Base-by-base conservation (phyloP, 2,329 filamentous ascomycete genomes). In the Hypomyces rosellus region DNA sequence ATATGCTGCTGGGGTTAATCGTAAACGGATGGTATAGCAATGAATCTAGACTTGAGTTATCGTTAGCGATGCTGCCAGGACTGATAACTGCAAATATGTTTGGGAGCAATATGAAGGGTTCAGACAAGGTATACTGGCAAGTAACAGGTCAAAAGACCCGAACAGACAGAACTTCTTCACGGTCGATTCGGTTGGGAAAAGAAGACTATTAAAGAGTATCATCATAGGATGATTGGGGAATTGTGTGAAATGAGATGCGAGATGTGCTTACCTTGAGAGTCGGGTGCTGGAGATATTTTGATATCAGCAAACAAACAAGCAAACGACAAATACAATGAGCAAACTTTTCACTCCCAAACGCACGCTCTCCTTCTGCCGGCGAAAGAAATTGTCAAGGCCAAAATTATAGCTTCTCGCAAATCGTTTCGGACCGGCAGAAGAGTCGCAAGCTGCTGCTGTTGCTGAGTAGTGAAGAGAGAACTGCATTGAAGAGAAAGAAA, bases 111-210 rank as follows among this genome's bases (percentile, higher is more conserved):
- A 49, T 38, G 14, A 30, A 36, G 38, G 20, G 53, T 62, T 89
- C 86, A 89, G 86, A 88, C 83, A 83, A 79, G 74, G 71, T 76
- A 85, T 90, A 90, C 87, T 91, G 87, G 87, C 87, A 88, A 90
- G 87, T 90, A 90, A 85, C 87, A 88, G 84, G 82, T 34, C 78
- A 69, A 72, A 71, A 72, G 72, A 74, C 82, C 84, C 84, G 81
- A 75, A 79, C 74, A 85, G 79, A 78, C 76, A 74, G 66, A 74
- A 66, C 51, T 84, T 88, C 84, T 82, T 89, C 87, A 91, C 85
- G 84, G 85, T 82, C 87, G 87, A 89, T 79, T 91, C 85, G 74
- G 85, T 77, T 84, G 80, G 85, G 85, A 87, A 89, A 90, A 89
- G 86, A 90, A 90, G 86, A 86, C 76, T 75, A 76, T 72, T 74